Conservation (phyloP, 768 basidiomycete genomes). For the Steccherinum ochraceum region DNA sequence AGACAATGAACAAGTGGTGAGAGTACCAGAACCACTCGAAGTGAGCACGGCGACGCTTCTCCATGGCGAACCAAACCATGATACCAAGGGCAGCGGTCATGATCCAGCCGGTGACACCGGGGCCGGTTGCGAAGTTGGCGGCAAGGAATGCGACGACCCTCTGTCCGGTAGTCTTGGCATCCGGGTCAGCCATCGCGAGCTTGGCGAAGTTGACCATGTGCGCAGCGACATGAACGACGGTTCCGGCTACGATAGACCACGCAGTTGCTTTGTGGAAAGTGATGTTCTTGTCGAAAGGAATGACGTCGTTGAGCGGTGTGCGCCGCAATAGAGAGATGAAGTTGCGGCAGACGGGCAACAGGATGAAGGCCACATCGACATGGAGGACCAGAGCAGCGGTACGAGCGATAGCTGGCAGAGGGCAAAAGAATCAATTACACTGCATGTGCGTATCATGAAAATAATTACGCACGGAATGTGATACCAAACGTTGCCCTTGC, state of each 20-base stretch:
- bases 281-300: conserved; percentile 93
- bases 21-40: conserved; percentile 92
- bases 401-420: conserved; percentile 68
- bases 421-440: too few relatives aligned
- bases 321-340: conserved; percentile 86
- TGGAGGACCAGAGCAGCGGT: conserved; percentile 86
- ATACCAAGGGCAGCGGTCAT: conserved; percentile 68
- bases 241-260: conserved; percentile 82
- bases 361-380: conserved; percentile 88
- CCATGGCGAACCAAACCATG: conserved; percentile 84
- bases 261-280: conserved; percentile 86
- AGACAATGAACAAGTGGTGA: conserved; percentile 84
- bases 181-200: conserved; percentile 50
- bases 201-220: conserved; percentile 84
- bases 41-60: conserved; percentile 68
- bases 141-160: conserved; percentile 64
- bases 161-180: conserved; percentile 46
- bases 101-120: conserved; percentile 82
- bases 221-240: conserved; percentile 69
- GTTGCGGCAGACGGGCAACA: conserved; percentile 92
- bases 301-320: conserved; percentile 77
- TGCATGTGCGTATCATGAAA: not conserved
- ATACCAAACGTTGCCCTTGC: conserved; percentile 70
- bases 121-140: conserved; percentile 79
- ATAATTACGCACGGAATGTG: conserved; percentile 57